Evolutionary conservation across 805 yeast genomes (phyloP).

Genomic region (Saccharomycopsis sp.): DNA sequence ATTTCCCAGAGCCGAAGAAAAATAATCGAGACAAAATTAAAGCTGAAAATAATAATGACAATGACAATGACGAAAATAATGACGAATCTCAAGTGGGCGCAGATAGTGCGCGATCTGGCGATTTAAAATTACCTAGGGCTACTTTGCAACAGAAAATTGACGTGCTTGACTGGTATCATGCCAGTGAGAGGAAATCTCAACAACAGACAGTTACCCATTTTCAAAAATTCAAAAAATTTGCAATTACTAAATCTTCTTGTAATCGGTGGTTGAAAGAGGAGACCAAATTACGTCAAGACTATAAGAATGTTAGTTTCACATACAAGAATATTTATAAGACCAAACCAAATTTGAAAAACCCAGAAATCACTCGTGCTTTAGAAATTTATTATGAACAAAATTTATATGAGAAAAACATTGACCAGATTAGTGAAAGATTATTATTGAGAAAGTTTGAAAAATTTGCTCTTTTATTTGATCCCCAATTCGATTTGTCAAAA

Average conservation of each 20-base stretch:
- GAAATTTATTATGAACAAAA: slow-evolving; percentile 33
- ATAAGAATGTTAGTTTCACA: slow-evolving; percentile 25
- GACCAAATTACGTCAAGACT: slow-evolving; percentile 27
- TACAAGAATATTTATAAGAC: slow-evolving; percentile 28
- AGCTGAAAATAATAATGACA: too few relatives aligned
- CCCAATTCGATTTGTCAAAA: slow-evolving; percentile 7
- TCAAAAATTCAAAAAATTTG: slow-evolving; percentile 26
- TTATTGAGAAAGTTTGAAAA: slow-evolving; percentile 29
- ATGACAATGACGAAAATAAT: too few relatives aligned
- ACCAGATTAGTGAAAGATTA: slow-evolving; percentile 26
- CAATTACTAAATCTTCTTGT: slow-evolving; percentile 33
- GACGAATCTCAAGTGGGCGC: too few relatives aligned
- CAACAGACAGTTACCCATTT: slow-evolving; percentile 32
- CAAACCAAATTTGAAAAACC: slow-evolving; percentile 29
- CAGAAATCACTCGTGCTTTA: slow-evolving; percentile 32
- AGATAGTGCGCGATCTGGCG: slow-evolving; percentile 3
- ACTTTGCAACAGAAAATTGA: slow-evolving; percentile 33
- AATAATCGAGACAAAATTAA: too few relatives aligned
- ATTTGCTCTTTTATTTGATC: slow-evolving; percentile 16
- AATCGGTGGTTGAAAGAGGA: slow-evolving; percentile 36
- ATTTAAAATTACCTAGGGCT: slow-evolving; percentile 29
- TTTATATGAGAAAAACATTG: slow-evolving; percentile 27
- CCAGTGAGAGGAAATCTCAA: slow-evolving; percentile 29
- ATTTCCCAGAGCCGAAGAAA: neutral
- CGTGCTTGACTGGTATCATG: slow-evolving; percentile 32